A percentile compares a stretch with the other conserved stretches of the same genome.
Conservation (phyloP, 768 basidiomycete genomes). For the Termitomyces heimii region DNA sequence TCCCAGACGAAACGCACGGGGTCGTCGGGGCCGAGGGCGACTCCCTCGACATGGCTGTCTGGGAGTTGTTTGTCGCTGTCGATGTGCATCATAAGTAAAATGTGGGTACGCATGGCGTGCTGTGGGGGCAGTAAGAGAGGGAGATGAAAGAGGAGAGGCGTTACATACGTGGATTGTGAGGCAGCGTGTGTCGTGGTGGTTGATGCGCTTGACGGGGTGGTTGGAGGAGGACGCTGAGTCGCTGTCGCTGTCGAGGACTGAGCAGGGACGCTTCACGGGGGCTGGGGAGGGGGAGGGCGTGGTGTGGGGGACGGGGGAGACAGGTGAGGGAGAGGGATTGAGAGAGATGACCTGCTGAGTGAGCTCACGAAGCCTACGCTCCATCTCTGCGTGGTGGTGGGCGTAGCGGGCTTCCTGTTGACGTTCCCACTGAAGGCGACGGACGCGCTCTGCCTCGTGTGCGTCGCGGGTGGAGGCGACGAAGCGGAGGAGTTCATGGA, state of each 20-base stretch:
- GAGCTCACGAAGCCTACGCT: conserved; percentile 48
- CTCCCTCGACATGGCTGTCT: conserved; percentile 54
- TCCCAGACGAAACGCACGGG: conserved; percentile 77
- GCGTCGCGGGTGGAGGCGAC: conserved; percentile 52
- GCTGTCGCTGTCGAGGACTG: conserved; percentile 29
- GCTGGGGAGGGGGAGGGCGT: conserved; percentile 22
- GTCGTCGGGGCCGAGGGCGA: conserved; percentile 34
- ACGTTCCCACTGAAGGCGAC: conserved; percentile 62
- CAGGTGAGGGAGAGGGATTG: conserved; percentile 17
- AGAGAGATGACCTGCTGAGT: conserved; percentile 45
- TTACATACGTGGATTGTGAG: conserved; percentile 59
- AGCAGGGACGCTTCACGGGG: conserved; percentile 33
- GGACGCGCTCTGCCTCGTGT: conserved; percentile 52
- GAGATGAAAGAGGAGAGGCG: neutral
- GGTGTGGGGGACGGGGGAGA: conserved; percentile 31
- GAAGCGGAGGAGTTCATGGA: conserved; percentile 58
- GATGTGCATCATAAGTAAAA: conserved; percentile 54
- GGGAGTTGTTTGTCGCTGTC: conserved; percentile 54
- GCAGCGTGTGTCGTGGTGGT: conserved; percentile 59
- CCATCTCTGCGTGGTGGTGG: conserved; percentile 54
- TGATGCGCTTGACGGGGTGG: conserved; percentile 38
- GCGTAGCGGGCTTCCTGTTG: conserved; percentile 58
- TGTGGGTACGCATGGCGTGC: conserved; percentile 68
- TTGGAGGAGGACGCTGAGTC: conserved; percentile 23
- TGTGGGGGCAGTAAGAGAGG: conserved; percentile 19